Percentiles rank a stretch among this genome's conserved stretches.
Evolutionary conservation across 2,329 filamentous ascomycete species (phyloP).

Genomic region (Aspergillus nomiae): DNA sequence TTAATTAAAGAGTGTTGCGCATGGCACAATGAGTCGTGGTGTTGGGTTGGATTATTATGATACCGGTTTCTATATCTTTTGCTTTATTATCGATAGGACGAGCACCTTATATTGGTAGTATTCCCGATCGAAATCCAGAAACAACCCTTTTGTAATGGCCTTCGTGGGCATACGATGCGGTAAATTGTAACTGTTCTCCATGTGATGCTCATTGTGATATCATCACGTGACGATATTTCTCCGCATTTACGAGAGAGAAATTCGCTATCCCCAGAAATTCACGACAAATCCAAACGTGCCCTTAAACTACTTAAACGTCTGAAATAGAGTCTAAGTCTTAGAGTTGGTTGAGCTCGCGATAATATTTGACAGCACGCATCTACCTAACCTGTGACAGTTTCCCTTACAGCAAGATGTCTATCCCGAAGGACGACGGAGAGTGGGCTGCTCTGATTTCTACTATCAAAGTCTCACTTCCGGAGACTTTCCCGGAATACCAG

Average conservation of each 20-base stretch:
- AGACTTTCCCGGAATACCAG: slow-evolving; percentile 23
- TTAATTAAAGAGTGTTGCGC: background rate
- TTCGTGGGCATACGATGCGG: background rate
- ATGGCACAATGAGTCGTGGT: background rate
- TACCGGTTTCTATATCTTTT: too few species aligned
- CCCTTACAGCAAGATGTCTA: slow-evolving; percentile 20
- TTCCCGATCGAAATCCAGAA: background rate
- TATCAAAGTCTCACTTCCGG: slow-evolving; percentile 29
- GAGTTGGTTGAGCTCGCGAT: background rate
- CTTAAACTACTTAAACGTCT: background rate
- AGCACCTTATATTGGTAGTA: background rate
- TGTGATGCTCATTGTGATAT: background rate
- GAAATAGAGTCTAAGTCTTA: background rate
- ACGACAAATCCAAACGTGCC: background rate
- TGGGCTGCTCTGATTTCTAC: slow-evolving; percentile 35
- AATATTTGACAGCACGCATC: background rate
- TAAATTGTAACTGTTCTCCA: background rate
- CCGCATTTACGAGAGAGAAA: slow-evolving; percentile 10
- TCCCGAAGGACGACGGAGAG: slow-evolving; percentile 35
- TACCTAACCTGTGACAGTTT: background rate
- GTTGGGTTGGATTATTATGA: background rate
- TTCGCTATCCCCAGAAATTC: background rate
- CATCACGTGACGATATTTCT: slow-evolving; percentile 12
- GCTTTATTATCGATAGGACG: background rate
- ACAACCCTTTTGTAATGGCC: background rate